Evolutionary conservation across 2,329 filamentous ascomycete genomes (phyloP).

Genomic region (Xylaria sp.): DNA sequence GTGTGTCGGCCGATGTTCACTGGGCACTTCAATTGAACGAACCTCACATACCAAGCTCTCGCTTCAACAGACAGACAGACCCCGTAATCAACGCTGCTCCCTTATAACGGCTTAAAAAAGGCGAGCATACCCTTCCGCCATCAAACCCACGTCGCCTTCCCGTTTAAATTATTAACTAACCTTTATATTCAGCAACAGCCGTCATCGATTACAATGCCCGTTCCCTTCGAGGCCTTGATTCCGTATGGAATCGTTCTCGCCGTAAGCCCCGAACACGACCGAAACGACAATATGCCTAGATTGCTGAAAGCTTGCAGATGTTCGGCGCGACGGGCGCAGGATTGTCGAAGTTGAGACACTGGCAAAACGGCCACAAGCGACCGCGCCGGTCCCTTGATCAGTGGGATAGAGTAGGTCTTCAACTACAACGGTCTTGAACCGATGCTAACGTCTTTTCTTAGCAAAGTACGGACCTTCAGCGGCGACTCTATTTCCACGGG

Average conservation of each 20-base stretch:
- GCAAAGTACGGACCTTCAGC: slow-evolving; percentile 62
- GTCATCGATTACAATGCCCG: slow-evolving; percentile 61
- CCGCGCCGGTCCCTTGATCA: slow-evolving; percentile 69
- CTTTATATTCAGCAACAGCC: slow-evolving; percentile 14
- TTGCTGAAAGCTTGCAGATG: slow-evolving; percentile 61
- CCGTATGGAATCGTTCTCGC: slow-evolving; percentile 73
- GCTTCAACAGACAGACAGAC: slow-evolving; percentile 14
- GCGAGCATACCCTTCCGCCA: slow-evolving; percentile 1
- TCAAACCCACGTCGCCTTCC: not conserved
- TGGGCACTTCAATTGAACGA: slow-evolving; percentile 18
- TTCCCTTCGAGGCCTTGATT: slow-evolving; percentile 73
- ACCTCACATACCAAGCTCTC: slow-evolving; percentile 19
- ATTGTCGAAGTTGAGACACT: slow-evolving; percentile 65
- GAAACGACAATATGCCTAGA: slow-evolving; percentile 17
- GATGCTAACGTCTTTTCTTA: slow-evolving; percentile 53
- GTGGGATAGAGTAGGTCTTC: slow-evolving; percentile 68
- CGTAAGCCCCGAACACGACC: slow-evolving; percentile 56
- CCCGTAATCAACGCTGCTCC: slow-evolving; percentile 15
- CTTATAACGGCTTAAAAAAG: slow-evolving; percentile 19
- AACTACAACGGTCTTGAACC: not conserved
- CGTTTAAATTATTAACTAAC: slow-evolving; percentile 10
- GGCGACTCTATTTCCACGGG: too few relatives aligned
- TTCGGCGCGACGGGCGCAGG: slow-evolving; percentile 70
- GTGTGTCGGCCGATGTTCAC: slow-evolving; percentile 1
- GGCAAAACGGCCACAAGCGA: slow-evolving; percentile 70